Percentiles rank a stretch among this genome's conserved stretches.
These are phyloP conservation scores for Chenopodium suecicum DNA, from an alignment of 148 eudicot species.

Conservation along the genomic window DNA sequence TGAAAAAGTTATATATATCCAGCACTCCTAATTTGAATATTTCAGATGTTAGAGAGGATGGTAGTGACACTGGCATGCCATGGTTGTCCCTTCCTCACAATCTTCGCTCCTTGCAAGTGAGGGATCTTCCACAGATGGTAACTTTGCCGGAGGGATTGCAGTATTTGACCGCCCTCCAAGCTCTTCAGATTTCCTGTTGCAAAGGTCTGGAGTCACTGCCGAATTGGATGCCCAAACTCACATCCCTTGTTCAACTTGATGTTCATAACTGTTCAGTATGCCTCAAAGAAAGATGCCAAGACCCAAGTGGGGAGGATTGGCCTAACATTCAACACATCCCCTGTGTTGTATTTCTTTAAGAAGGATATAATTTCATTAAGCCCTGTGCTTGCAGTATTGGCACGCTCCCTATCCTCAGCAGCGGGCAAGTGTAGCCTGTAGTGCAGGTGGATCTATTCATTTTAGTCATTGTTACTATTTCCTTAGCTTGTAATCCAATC, in stretches of 20 bases:
- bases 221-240: conserved; percentile 17
- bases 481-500: too few species aligned
- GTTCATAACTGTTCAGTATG: not conserved
- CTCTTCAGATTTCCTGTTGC: conserved; percentile 2
- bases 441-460: too few species aligned
- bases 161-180: conserved; percentile 19
- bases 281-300: conserved; percentile 9
- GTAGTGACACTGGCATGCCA: not conserved
- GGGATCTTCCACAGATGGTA: conserved; percentile 4
- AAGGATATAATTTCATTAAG: not conserved
- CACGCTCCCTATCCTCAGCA: not conserved
- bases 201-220: conserved; percentile 27
- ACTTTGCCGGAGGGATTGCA: conserved; percentile 25
- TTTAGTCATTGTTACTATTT: too few species aligned
- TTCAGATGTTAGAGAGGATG: conserved; percentile 3
- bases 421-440: too few species aligned
- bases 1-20: conserved; percentile 17
- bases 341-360: not conserved
- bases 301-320: conserved; percentile 22
- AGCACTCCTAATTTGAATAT: not conserved
- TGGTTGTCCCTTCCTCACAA: not conserved
- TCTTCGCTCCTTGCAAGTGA: conserved; percentile 13
- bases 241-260: conserved; percentile 14
- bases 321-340: conserved; percentile 25
- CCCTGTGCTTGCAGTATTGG: not conserved